Percentiles rank a stretch among this genome's conserved stretches.
Conservation (phyloP, 306 rosid species). For the Chamaecrista fasciculata region DNA sequence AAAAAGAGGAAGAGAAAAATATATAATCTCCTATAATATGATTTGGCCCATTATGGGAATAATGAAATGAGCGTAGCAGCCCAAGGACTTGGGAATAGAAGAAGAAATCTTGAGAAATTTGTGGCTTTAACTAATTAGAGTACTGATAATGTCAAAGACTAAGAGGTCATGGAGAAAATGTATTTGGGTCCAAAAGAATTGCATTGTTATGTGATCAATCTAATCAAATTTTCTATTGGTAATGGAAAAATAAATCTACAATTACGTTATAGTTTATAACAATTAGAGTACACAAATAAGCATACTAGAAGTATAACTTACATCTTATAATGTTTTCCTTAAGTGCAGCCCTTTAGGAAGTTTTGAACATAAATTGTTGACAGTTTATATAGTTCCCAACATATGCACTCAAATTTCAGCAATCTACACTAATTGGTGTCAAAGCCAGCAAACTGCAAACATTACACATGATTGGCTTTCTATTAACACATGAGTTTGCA, state of each 20-base stretch:
- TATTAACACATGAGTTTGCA: slow-evolving; percentile 33
- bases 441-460: slow-evolving; percentile 18
- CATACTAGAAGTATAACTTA: neutral
- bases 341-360: slow-evolving; percentile 4
- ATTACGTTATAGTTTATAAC: neutral
- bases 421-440: slow-evolving; percentile 20
- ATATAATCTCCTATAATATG: neutral
- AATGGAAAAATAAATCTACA: slow-evolving; percentile 1
- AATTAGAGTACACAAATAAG: neutral
- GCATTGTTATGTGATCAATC: slow-evolving; percentile 21
- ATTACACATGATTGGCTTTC: slow-evolving; percentile 24
- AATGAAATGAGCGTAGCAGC: neutral
- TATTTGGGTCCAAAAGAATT: neutral
- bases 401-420: slow-evolving; percentile 27
- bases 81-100: neutral
- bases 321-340: slow-evolving; percentile 1
- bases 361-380: slow-evolving; percentile 12
- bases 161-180: neutral
- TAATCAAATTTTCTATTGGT: slow-evolving; percentile 2
- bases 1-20: neutral
- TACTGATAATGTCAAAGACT: neutral
- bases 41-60: neutral
- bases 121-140: neutral
- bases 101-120: slow-evolving; percentile 1
- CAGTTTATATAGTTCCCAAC: neutral